Evolutionary conservation across 345 rosid genomes (phyloP), one percentile per base, ranked within the genome.

Genomic region (Durio zibethinus): DNA sequence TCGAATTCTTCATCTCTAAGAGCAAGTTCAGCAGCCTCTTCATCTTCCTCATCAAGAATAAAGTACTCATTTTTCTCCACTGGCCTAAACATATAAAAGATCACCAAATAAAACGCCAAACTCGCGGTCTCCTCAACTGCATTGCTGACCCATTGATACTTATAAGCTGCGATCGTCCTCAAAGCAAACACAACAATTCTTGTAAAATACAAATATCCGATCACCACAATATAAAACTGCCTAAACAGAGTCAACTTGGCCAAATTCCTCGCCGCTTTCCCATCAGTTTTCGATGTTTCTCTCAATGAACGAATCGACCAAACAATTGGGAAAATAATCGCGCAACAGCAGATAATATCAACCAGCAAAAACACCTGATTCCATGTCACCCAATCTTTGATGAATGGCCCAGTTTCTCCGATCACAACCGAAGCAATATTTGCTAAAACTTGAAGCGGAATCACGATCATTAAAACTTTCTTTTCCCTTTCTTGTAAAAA

Each of bases 401-500:
- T 89, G 63, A 92, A 94, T 2, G 97, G 97, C 4, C 98, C 99
- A 0, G 97, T 97, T 81, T 97, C 98, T 10, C 97, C 99, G 57
- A 94, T 90, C 76, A 94, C 99, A 2, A 94, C 82, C 0, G 95
- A 92, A 21, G 98, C 98, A 67, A 97, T 80, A 84, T 94, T 94
- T 71, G 97, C 98, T 38, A 97, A 62, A 40, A 97, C 99, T 88
- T 94, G 99, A 63, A 97, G 92, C 0, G 99, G 99, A 29, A 97
- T 86, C 83, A 94, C 98, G 68, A 97, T 89, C 91, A 97, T 94
- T 87, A 97, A 80, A 27, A 97, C 98, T 71, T 91, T 97, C 97
- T 92, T 97, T 84, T 97, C 98, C 83, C 88, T 91, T 87, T 97
- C 99, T 80, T 97, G 99, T 82, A 96, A 77, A 70, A 92, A 96